A percentile compares a stretch with the other conserved stretches of the same genome.
These are phyloP conservation scores for Potentilla sterilis DNA, from an alignment of 306 rosid genomes.

Conservation along the genomic window DNA sequence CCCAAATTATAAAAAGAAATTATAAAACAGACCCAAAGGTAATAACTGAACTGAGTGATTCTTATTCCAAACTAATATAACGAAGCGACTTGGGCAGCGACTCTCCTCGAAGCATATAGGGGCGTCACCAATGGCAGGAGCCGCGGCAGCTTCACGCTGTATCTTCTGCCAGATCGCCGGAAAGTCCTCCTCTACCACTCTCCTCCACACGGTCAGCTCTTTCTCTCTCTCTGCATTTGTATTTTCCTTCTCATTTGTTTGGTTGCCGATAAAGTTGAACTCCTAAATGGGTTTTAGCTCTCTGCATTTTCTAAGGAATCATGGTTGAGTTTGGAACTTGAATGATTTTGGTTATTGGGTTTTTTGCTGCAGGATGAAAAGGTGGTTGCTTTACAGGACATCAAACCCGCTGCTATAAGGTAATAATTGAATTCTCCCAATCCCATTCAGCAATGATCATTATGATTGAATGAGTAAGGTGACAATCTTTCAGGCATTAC, in stretches of 20 bases:
- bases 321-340: background rate
- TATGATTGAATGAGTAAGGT: conserved; percentile 4
- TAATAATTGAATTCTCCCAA: background rate
- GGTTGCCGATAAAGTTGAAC: background rate
- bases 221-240: conserved; percentile 12
- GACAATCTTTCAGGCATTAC: conserved; percentile 58
- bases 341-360: conserved; percentile 17
- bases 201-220: conserved; percentile 46
- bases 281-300: background rate
- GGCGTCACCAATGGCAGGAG: conserved; percentile 45
- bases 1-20: too few species aligned
- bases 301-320: conserved; percentile 6
- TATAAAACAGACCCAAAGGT: too few species aligned
- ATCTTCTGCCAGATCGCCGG: conserved; percentile 58
- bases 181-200: conserved; percentile 35
- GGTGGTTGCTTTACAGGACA: conserved; percentile 61
- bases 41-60: too few species aligned
- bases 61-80: background rate
- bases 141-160: conserved; percentile 29
- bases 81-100: background rate
- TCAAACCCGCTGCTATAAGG: conserved; percentile 65
- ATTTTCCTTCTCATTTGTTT: background rate
- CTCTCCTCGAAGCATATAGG: background rate
- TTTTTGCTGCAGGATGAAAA: conserved; percentile 49
- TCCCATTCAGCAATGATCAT: background rate